These are phyloP conservation scores for Penicillium freii DNA, from an alignment of 2,329 filamentous ascomycete species.

Conservation along the genomic window DNA sequence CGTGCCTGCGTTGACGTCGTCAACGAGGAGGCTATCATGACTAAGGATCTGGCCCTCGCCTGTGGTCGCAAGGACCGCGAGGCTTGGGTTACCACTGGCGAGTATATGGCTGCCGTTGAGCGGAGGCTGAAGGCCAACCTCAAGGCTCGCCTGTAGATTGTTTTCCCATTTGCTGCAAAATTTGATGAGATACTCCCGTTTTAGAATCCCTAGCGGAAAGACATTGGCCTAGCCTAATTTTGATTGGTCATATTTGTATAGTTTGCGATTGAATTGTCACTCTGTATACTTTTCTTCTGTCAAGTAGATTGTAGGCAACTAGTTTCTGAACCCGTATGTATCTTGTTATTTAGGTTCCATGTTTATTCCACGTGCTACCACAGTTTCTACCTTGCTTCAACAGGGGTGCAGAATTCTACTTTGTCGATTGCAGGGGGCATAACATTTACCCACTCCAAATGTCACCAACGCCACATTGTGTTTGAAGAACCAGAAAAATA, in stretches of 20 bases:
- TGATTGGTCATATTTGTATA: constrained; percentile 18
- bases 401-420: not conserved
- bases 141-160: constrained; percentile 36
- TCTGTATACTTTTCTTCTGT: not conserved
- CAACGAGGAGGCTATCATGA: constrained; percentile 94
- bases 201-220: constrained; percentile 10
- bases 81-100: constrained; percentile 85
- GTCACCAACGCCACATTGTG: not conserved
- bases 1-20: constrained; percentile 92
- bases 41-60: constrained; percentile 95
- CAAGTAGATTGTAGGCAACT: no score
- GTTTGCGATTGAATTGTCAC: constrained; percentile 9
- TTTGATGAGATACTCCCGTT: constrained; percentile 17
- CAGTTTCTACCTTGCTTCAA: not conserved
- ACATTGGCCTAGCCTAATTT: constrained; percentile 11
- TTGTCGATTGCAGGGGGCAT: not conserved
- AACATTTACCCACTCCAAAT: not conserved
- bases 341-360: not conserved
- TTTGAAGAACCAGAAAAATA: no score
- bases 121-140: constrained; percentile 77
- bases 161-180: constrained; percentile 9
- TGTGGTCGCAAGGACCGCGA: constrained; percentile 81
- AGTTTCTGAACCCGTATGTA: not conserved
- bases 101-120: constrained; percentile 93
- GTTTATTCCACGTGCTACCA: not conserved